These are phyloP conservation scores for Hypoxylon perforatum DNA, from an alignment of 495 filamentous ascomycete species.

Conservation along the genomic window DNA sequence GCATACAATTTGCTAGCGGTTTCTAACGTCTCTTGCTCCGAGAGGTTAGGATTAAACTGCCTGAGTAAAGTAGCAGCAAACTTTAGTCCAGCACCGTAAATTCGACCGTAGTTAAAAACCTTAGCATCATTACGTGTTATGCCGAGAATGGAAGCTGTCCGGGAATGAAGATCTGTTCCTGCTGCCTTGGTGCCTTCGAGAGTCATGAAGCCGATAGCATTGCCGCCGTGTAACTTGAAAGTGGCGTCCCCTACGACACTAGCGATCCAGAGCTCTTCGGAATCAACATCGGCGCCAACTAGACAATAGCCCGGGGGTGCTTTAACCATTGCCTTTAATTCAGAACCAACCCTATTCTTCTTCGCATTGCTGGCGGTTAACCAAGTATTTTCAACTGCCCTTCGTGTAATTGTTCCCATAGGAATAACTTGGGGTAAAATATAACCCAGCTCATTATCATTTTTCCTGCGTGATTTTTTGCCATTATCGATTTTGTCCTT, in stretches of 20 bases:
- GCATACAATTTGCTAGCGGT: conserved; percentile 85
- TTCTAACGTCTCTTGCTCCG: conserved; percentile 77
- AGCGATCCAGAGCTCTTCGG: conserved; percentile 99
- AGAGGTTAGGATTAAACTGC: conserved; percentile 88
- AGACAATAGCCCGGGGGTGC: conserved; percentile 91
- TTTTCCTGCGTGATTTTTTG: conserved; percentile 17
- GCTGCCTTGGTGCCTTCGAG: conserved; percentile 93
- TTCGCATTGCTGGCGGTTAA: conserved; percentile 98
- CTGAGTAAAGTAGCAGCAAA: conserved; percentile 90
- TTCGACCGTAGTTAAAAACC: conserved; percentile 98
- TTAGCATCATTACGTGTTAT: conserved; percentile 97
- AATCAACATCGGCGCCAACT: conserved; percentile 97
- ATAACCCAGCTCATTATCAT: conserved; percentile 63
- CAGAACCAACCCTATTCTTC: conserved; percentile 91
- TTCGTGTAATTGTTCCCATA: conserved; percentile 97
- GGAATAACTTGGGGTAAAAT: conserved; percentile 99
- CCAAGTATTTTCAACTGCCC: conserved; percentile 98
- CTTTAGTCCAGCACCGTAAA: conserved; percentile 94
- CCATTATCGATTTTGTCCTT: conserved; percentile 59
- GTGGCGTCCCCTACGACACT: conserved; percentile 93
- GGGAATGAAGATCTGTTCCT: conserved; percentile 94
- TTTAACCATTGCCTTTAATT: conserved; percentile 96
- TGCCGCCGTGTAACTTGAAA: conserved; percentile 93
- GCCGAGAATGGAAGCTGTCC: conserved; percentile 89
- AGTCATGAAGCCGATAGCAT: conserved; percentile 99